Conservation (phyloP, 345 rosid genomes). For the Corchorus olitorius region DNA sequence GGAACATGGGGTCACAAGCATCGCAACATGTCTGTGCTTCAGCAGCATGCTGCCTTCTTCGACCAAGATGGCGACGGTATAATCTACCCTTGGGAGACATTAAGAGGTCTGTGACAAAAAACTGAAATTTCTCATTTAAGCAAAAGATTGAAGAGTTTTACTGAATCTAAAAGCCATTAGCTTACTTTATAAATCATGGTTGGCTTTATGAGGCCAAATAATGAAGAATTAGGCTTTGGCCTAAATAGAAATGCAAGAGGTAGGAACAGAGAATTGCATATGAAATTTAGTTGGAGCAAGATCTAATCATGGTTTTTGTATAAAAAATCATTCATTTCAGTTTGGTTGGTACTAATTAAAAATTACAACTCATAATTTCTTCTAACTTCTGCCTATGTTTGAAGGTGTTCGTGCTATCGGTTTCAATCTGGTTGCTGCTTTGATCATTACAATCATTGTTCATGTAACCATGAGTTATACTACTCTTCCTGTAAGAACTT, state of each 20-base stretch:
- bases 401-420: conserved; percentile 56
- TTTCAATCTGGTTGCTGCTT: conserved; percentile 53
- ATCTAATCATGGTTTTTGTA: background rate
- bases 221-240: background rate
- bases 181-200: background rate
- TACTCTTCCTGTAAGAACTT: background rate
- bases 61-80: conserved; percentile 61
- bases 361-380: background rate
- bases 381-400: background rate
- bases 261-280: background rate
- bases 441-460: conserved; percentile 37
- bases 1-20: conserved; percentile 64
- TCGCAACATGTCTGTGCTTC: conserved; percentile 59
- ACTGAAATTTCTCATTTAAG: background rate
- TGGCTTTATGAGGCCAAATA: background rate
- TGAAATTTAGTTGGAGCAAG: background rate
- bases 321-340: background rate
- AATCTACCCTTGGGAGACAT: conserved; percentile 64
- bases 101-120: conserved; percentile 35
- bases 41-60: conserved; percentile 65
- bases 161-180: background rate
- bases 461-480: conserved; percentile 51
- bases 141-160: background rate
- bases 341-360: background rate
- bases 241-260: background rate